Conservation (phyloP, 1,284 basidiomycete species). For the Tremellales sp. region DNA sequence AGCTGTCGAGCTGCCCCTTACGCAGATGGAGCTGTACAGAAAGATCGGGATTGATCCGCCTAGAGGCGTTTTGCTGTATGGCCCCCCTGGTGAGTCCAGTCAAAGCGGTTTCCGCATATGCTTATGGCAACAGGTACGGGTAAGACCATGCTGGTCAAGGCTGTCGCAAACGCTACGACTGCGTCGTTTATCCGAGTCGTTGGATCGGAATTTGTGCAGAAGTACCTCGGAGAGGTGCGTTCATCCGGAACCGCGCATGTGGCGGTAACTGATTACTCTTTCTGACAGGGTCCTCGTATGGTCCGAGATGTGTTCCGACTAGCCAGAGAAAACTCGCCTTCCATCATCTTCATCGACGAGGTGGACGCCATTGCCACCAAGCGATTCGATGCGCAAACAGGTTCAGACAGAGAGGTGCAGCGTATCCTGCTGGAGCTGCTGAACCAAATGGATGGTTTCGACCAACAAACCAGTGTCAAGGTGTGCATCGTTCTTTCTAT, state of each 20-base stretch:
- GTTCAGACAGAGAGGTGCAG: slow-evolving; percentile 98
- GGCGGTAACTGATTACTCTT: neutral
- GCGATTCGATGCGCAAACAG: slow-evolving; percentile 99
- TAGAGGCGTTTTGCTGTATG: slow-evolving; percentile 86
- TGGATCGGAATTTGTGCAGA: slow-evolving; percentile 98
- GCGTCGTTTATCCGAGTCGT: slow-evolving; percentile 98
- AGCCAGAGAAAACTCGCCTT: slow-evolving; percentile 93
- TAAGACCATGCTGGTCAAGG: slow-evolving; percentile 99
- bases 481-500: slow-evolving; percentile 51
- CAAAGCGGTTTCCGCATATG: neutral
- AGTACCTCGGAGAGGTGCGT: slow-evolving; percentile 85
- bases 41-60: slow-evolving; percentile 99
- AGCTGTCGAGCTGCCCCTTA: slow-evolving; percentile 96
- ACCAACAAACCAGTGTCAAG: slow-evolving; percentile 98
- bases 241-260: neutral
- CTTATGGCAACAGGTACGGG: slow-evolving; percentile 69
- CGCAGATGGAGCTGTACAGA: slow-evolving; percentile 94
- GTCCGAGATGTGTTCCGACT: slow-evolving; percentile 98
- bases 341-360: slow-evolving; percentile 99
- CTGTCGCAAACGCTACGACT: slow-evolving; percentile 95
- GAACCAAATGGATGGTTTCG: slow-evolving; percentile 99
- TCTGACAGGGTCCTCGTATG: slow-evolving; percentile 81
- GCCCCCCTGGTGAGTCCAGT: slow-evolving; percentile 70
- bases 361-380: slow-evolving; percentile 99
- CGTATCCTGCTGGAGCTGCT: slow-evolving; percentile 97